Conservation (phyloP, 2,329 filamentous ascomycete species). For the Pseudonectria foliicola region DNA sequence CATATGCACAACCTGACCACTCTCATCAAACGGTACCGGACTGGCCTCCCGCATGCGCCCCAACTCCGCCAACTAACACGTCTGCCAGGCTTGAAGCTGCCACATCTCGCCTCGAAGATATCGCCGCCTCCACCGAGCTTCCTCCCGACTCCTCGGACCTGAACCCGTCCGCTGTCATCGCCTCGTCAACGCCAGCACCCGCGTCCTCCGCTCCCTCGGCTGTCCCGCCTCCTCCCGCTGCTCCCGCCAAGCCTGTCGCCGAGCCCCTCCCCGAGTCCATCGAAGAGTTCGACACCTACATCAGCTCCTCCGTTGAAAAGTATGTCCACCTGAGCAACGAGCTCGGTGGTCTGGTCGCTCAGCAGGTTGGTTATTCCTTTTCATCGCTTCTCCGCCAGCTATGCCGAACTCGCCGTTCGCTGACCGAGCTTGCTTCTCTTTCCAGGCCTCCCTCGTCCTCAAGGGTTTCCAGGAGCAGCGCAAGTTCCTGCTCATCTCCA, state of each 20-base stretch:
- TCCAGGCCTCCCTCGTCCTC: slow-evolving; percentile 44
- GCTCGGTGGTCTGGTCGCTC: slow-evolving; percentile 68
- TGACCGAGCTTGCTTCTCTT: not conserved
- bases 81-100: slow-evolving; percentile 82
- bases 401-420: too few species aligned
- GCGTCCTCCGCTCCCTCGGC: slow-evolving; percentile 21
- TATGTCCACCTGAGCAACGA: slow-evolving; percentile 74
- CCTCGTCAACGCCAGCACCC: slow-evolving; percentile 27
- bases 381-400: too few species aligned
- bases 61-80: not conserved
- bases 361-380: slow-evolving; percentile 55
- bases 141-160: slow-evolving; percentile 44
- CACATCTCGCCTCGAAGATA: slow-evolving; percentile 92
- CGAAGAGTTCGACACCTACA: slow-evolving; percentile 78
- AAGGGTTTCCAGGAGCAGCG: slow-evolving; percentile 76
- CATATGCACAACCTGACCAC: slow-evolving; percentile 97
- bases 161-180: slow-evolving; percentile 30
- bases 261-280: slow-evolving; percentile 68
- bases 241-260: slow-evolving; percentile 26
- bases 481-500: slow-evolving; percentile 79
- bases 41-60: not conserved
- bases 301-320: slow-evolving; percentile 64
- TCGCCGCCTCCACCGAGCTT: slow-evolving; percentile 68
- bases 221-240: slow-evolving; percentile 26
- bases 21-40: slow-evolving; percentile 83